phyloP scores from a whole-genome alignment of 1,284 basidiomycete genomes.

The Afroboletus lepidellus region DNA sequence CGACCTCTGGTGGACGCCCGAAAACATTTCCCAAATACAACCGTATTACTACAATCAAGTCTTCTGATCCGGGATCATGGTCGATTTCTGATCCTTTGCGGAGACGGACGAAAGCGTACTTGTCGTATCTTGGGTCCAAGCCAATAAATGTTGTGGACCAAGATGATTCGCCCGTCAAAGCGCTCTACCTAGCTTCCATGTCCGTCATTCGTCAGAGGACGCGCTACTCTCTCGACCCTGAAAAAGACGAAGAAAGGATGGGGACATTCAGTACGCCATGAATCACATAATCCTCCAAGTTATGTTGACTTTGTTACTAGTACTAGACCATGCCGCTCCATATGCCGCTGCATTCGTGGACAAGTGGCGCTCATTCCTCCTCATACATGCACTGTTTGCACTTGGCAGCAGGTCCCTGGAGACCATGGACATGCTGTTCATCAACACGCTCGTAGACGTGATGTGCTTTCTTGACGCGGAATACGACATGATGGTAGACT shows the following conservation, averaged over 20 bases:
- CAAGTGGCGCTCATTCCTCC: not conserved
- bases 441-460: no score
- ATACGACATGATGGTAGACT: constrained; percentile 4
- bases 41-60: not conserved
- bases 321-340: not conserved
- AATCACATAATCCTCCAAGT: not conserved
- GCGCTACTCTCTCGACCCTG: not conserved
- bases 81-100: not conserved
- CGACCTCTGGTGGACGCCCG: not conserved
- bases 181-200: not conserved
- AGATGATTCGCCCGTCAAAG: not conserved
- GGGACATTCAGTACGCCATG: constrained; percentile 16
- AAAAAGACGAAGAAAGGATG: constrained; percentile 11
- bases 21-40: constrained; percentile 15
- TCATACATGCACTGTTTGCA: not conserved
- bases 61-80: not conserved
- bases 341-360: not conserved
- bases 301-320: not conserved
- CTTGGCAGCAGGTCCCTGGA: not conserved
- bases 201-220: not conserved
- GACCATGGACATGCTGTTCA: not conserved
- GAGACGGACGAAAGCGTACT: constrained; percentile 1
- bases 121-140: constrained; percentile 3
- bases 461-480: not conserved
- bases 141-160: not conserved